Conservation (phyloP, 2,329 filamentous ascomycete genomes). For the Aspergillus caelatus region DNA sequence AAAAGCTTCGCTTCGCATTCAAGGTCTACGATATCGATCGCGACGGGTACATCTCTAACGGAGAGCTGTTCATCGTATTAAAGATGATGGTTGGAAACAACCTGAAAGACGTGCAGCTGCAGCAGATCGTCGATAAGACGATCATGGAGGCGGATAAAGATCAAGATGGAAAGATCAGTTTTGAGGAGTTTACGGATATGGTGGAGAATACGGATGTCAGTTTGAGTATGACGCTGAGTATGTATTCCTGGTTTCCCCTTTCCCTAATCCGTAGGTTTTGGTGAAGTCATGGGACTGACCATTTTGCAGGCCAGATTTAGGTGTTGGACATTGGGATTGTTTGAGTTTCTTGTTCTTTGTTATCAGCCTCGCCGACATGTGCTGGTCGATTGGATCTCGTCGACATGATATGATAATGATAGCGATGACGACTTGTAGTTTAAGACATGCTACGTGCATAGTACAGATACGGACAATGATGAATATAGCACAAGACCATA, state of each 20-base stretch:
- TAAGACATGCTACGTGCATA: conserved; percentile 4
- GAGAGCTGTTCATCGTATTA: conserved; percentile 96
- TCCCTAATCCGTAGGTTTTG: neutral
- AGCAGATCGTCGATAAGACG: conserved; percentile 99
- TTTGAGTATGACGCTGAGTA: conserved; percentile 70
- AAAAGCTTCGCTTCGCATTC: conserved; percentile 97
- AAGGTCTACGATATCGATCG: conserved; percentile 99
- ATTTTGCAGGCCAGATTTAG: conserved; percentile 23
- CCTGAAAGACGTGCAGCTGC: conserved; percentile 96
- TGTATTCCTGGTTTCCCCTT: conserved; percentile 28
- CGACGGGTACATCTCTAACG: conserved; percentile 97
- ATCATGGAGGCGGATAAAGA: conserved; percentile 99
- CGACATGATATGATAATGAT: conserved; percentile 18
- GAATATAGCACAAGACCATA: neutral
- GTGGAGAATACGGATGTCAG: conserved; percentile 85
- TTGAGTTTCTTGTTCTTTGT: neutral
- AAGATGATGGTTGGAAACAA: conserved; percentile 99
- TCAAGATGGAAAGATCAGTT: conserved; percentile 96
- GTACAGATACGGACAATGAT: neutral
- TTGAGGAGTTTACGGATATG: conserved; percentile 99
- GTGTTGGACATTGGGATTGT: neutral
- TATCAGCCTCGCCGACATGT: neutral
- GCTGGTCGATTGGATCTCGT: conserved; percentile 2
- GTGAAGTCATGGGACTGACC: conserved; percentile 9
- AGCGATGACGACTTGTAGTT: conserved; percentile 19